Conservation (phyloP, 176 grass and related monocot genomes). For the Pharus latifolius region DNA sequence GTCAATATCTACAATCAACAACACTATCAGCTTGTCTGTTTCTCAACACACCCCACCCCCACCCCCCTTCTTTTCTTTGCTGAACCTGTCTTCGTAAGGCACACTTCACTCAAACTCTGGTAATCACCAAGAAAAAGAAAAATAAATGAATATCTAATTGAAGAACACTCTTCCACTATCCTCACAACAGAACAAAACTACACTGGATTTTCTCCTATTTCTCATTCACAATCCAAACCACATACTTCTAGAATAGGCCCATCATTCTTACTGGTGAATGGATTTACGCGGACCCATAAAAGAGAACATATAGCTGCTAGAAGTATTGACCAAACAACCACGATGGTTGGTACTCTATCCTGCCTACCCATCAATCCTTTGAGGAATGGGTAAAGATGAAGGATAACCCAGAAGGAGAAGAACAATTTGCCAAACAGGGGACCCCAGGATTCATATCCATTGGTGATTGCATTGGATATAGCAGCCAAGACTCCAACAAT, state of each 20-base stretch:
- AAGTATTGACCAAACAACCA: constrained; percentile 39
- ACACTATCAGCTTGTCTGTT: too few species aligned
- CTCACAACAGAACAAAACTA: not conserved
- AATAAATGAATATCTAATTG: not conserved
- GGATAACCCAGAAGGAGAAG: constrained; percentile 37
- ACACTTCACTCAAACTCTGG: too few species aligned
- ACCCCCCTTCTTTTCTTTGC: too few species aligned
- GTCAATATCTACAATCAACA: too few species aligned
- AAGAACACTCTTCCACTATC: not conserved
- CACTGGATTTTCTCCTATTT: not conserved
- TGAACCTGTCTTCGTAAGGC: too few species aligned
- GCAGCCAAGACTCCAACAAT: constrained; percentile 31
- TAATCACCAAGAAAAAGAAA: not conserved
- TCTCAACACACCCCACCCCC: too few species aligned
- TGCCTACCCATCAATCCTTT: constrained; percentile 52
- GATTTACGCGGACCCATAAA: constrained; percentile 41
- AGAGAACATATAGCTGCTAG: constrained; percentile 36
- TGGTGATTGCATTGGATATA: constrained; percentile 28
- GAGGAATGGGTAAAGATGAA: constrained; percentile 47
- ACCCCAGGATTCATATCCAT: constrained; percentile 38
- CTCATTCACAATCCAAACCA: constrained; percentile 33
- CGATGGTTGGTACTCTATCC: constrained; percentile 35
- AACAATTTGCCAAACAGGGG: constrained; percentile 36
- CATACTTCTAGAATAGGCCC: constrained; percentile 40
- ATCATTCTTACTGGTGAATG: constrained; percentile 29